Evolutionary conservation across 305 asterid species (phyloP).

Genomic region (Stenogyne calaminthoides): DNA sequence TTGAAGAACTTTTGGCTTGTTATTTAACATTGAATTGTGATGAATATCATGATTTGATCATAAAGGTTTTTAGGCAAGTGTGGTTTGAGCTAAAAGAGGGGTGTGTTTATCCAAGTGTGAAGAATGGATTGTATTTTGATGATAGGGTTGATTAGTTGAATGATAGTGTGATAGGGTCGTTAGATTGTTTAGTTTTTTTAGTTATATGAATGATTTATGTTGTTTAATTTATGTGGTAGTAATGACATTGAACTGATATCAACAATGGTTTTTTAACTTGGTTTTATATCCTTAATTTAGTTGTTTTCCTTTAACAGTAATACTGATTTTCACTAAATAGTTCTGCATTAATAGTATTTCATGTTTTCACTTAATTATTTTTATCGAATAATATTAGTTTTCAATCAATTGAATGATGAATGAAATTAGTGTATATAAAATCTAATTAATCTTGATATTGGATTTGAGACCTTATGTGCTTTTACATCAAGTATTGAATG

Average conservation of each 20-base stretch:
- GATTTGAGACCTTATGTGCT: no score
- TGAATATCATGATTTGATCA: constrained; percentile 68
- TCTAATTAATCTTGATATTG: no score
- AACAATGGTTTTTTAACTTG: neutral
- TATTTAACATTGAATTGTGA: constrained; percentile 69
- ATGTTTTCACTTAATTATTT: no score
- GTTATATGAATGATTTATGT: neutral
- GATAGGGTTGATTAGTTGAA: neutral
- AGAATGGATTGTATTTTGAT: constrained; percentile 24
- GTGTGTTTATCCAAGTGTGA: constrained; percentile 20
- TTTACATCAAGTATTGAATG: no score
- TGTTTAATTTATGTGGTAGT: neutral
- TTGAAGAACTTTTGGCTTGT: constrained; percentile 79
- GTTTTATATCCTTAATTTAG: no score
- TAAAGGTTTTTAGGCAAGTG: constrained; percentile 70
- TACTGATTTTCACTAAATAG: no score
- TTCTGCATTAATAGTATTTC: no score
- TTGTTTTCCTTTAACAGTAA: no score
- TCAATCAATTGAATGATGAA: no score
- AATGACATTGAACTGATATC: neutral
- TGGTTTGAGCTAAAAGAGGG: constrained; percentile 60
- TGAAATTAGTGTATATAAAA: no score
- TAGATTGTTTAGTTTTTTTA: neutral
- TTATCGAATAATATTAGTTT: no score
- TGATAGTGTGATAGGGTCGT: neutral